A percentile compares a stretch with the other conserved stretches of the same genome.
Conservation (phyloP, 495 filamentous ascomycete genomes). For the Usnea hakonensis region DNA sequence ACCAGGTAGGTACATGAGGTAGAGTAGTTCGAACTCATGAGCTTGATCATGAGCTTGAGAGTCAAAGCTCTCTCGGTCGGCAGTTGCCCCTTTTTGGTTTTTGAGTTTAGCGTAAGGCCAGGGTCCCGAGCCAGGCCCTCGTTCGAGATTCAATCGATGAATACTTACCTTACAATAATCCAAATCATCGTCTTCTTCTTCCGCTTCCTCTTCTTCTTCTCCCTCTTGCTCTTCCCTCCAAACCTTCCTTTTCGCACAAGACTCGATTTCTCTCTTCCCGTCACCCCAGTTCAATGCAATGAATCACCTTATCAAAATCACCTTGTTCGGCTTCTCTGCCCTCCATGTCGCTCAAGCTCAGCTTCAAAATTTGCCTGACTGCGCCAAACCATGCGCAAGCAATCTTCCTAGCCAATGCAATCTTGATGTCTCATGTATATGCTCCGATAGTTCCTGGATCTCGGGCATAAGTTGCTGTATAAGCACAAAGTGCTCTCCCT, state of each 20-base stretch:
- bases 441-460: constrained; percentile 52
- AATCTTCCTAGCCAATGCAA: constrained; percentile 46
- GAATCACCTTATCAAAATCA: constrained; percentile 30
- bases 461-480: constrained; percentile 61
- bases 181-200: neutral
- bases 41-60: too few relatives aligned
- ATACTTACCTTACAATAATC: neutral
- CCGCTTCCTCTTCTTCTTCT: neutral
- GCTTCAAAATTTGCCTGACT: constrained; percentile 35
- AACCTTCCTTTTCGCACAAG: constrained; percentile 1
- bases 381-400: constrained; percentile 49
- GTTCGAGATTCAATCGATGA: too few relatives aligned
- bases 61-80: too few relatives aligned
- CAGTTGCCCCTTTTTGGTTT: too few relatives aligned
- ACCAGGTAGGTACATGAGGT: too few relatives aligned
- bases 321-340: constrained; percentile 29
- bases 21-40: too few relatives aligned
- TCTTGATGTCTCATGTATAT: constrained; percentile 59
- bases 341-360: constrained; percentile 31
- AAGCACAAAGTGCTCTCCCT: constrained; percentile 39
- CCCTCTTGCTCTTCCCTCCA: neutral
- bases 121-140: too few relatives aligned
- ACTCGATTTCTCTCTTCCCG: neutral
- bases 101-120: too few relatives aligned
- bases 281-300: constrained; percentile 25